These are phyloP conservation scores for Aspergillus hiratsukae DNA, from an alignment of 2,329 filamentous ascomycete species.

Conservation along the genomic window DNA sequence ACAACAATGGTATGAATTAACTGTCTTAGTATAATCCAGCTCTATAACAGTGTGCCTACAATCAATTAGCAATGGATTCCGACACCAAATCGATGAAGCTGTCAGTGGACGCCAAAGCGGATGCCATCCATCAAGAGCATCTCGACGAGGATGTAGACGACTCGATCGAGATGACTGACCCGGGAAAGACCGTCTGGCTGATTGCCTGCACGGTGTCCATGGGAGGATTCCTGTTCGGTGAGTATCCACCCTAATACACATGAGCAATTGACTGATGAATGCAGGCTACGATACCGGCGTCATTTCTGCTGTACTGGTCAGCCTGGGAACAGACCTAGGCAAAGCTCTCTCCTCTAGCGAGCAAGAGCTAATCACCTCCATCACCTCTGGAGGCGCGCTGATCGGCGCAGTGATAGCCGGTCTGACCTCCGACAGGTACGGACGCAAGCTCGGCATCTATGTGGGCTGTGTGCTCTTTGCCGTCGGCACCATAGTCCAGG, in stretches of 20 bases:
- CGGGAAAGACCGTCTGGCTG: constrained; percentile 11
- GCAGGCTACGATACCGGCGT: constrained; percentile 44
- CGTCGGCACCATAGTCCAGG: too few relatives aligned
- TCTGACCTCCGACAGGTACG: too few relatives aligned
- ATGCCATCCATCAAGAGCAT: not conserved
- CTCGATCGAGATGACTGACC: constrained; percentile 12
- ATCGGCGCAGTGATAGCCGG: constrained; percentile 11
- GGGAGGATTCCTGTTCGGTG: constrained; percentile 17
- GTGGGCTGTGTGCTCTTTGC: too few relatives aligned
- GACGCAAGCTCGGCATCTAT: too few relatives aligned
- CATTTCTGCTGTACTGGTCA: constrained; percentile 42
- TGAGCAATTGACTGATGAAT: not conserved
- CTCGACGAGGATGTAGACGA: constrained; percentile 4
- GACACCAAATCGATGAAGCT: not conserved
- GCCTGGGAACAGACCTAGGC: constrained; percentile 30
- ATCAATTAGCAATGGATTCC: not conserved
- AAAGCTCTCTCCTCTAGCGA: constrained; percentile 36
- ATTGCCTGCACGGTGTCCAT: constrained; percentile 15
- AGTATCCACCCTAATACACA: not conserved
- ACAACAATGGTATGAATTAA: too few relatives aligned
- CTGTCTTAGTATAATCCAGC: not conserved
- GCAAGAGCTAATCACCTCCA: constrained; percentile 48
- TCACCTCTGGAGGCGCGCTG: constrained; percentile 47
- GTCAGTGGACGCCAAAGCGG: too few relatives aligned
- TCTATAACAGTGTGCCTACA: not conserved